Conservation (phyloP, 1,139 yeast genomes). For the Protomyces gravidus region DNA sequence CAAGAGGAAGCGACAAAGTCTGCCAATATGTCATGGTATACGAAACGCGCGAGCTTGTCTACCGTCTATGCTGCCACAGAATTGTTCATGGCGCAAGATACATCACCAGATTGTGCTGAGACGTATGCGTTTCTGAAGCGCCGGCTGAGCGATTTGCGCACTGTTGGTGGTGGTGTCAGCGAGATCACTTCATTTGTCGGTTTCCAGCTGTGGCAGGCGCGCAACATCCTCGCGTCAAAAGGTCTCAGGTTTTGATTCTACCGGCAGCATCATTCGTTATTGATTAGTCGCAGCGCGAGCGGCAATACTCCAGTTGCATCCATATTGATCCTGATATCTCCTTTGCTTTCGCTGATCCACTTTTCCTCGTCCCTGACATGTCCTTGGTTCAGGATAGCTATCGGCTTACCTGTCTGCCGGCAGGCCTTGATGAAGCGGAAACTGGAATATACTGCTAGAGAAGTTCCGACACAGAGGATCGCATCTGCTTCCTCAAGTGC, state of each 20-base stretch:
- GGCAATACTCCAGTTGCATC: conserved; percentile 18
- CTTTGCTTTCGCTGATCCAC: conserved; percentile 19
- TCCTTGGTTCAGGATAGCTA: conserved; percentile 35
- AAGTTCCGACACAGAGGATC: conserved; percentile 35
- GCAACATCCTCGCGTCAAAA: conserved; percentile 18
- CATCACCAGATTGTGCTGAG: conserved; percentile 51
- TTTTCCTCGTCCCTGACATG: conserved; percentile 36
- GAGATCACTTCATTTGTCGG: conserved; percentile 68
- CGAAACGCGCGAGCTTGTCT: conserved; percentile 70
- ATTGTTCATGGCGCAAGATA: conserved; percentile 74
- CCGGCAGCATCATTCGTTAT: not conserved
- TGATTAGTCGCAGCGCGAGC: not conserved
- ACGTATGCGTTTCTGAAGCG: conserved; percentile 64
- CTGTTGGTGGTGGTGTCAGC: conserved; percentile 57
- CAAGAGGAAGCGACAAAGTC: conserved; percentile 59
- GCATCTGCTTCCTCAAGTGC: conserved; percentile 33
- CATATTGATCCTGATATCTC: conserved; percentile 25
- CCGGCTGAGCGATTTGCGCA: conserved; percentile 54
- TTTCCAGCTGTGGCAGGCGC: conserved; percentile 41
- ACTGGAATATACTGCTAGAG: conserved; percentile 37
- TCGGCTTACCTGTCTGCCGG: conserved; percentile 33
- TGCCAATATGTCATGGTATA: conserved; percentile 88
- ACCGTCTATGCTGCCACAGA: conserved; percentile 68
- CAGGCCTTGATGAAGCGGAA: conserved; percentile 35
- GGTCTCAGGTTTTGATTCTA: conserved; percentile 2